A percentile compares a stretch with the other conserved stretches of the same genome.
phyloP scores from a whole-genome alignment of 1,284 basidiomycete genomes.

The Ganoderma lingzhi region DNA sequence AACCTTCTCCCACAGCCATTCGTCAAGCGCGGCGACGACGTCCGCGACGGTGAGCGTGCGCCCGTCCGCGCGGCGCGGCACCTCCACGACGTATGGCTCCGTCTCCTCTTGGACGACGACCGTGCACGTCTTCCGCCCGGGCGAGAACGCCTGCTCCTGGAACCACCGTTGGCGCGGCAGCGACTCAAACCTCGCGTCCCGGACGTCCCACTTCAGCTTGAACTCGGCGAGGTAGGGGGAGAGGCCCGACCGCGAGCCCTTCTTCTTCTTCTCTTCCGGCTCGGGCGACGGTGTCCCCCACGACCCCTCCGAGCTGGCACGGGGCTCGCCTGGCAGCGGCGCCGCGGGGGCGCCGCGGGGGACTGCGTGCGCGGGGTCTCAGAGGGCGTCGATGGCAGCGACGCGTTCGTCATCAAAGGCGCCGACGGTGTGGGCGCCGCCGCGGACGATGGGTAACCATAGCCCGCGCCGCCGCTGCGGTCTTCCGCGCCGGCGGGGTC shows the following conservation, averaged over 20 bases:
- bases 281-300: not conserved
- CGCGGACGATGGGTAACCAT: not conserved
- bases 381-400: not conserved
- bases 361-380: not conserved
- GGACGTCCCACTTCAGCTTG: conserved; percentile 1
- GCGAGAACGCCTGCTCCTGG: not conserved
- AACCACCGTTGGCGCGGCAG: not conserved
- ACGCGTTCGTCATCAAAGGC: not conserved
- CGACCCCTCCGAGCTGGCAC: not conserved
- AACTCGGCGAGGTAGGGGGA: not conserved
- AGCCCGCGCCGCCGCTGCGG: not conserved
- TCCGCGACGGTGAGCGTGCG: conserved; percentile 7
- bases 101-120: not conserved
- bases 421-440: not conserved
- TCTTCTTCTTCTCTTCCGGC: not conserved
- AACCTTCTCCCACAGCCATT: not conserved
- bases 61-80: not conserved
- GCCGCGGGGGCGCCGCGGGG: not conserved
- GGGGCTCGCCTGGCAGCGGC: not conserved
- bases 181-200: not conserved
- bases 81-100: not conserved
- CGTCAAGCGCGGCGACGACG: conserved; percentile 6
- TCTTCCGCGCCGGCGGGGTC: not conserved
- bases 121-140: not conserved
- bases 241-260: not conserved